Evolutionary conservation across 768 basidiomycete genomes (phyloP), one percentile per base, ranked within the genome.

Genomic region (Porphyrellus cyaneotinctus): DNA sequence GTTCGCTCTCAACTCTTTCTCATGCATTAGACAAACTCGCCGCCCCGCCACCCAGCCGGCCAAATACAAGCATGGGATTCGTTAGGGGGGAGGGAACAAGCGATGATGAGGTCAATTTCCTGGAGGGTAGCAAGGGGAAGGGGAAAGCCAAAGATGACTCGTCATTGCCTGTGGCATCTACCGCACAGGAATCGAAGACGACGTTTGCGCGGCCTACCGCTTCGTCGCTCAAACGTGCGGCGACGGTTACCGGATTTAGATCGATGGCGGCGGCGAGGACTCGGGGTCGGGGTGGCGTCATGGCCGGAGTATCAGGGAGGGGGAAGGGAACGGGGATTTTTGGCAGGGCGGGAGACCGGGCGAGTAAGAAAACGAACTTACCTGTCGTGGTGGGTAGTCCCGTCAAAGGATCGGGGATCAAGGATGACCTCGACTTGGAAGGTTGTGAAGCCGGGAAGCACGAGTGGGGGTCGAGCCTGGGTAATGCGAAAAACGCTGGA

Each of bases 31-130:
- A 88, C 62, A 86, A 83, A 61, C 74, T 90, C n/a, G 75, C 76
- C 24, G 78, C 80, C 65, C 86, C 83, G 0, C 77, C 83, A 2
- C 87, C 85, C 4, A 75, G 74, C 22, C 67, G 86, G 37, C 86
- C 88, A 2, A 86, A 78, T 49, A 86, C 86, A 3, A 87, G 82
- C 51, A 68, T 88, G 72, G 88, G 85, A 30, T 87, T 88, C 64
- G 78, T 80, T 47, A 61, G 59, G 5, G 44, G 38, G 14, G 54
- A 74, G 22, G 57, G 41, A 4, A 23, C 14, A 6, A 47, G 39
- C 28, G 56, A 54, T 4, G 42, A 42, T 18, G 58, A 42, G 5
- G 37, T 48, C 0, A 37, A 26, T 18, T 43, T 28, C 15, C n/a
- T 28, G 17, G 64, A 56, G 17, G 20, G 47, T 2, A 12, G 12